phyloP scores from a whole-genome alignment of 2,329 filamentous ascomycete genomes.

The Monosporascus sp. region DNA sequence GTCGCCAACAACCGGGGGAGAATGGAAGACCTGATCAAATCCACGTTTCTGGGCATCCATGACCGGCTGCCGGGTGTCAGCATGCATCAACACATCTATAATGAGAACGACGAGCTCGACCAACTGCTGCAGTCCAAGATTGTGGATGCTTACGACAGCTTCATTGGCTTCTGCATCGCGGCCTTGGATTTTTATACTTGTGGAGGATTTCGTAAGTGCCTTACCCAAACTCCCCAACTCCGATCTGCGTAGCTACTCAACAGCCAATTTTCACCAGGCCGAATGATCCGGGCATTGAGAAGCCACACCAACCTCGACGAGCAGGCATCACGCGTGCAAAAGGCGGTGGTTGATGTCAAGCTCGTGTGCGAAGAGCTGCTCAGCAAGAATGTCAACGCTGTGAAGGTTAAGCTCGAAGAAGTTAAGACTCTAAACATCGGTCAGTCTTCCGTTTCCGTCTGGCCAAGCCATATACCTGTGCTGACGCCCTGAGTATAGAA shows the following conservation, averaged over 20 bases:
- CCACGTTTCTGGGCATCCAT: not conserved
- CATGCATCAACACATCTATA: not conserved
- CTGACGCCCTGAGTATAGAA: too few species aligned
- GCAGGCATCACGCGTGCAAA: not conserved
- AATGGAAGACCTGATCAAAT: not conserved
- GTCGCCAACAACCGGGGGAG: not conserved
- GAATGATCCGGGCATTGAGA: not conserved
- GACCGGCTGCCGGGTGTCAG: not conserved
- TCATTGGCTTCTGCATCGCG: not conserved
- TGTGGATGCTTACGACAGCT: not conserved
- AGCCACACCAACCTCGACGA: not conserved
- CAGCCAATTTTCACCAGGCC: not conserved
- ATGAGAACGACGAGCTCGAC: not conserved
- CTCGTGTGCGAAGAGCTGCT: not conserved
- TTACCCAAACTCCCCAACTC: not conserved
- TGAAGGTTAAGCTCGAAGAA: not conserved
- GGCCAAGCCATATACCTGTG: not conserved
- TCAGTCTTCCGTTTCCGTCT: not conserved
- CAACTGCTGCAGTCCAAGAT: not conserved
- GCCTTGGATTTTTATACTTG: not conserved
- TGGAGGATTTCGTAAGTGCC: not conserved
- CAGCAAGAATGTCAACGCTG: not conserved
- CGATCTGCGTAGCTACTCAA: not conserved
- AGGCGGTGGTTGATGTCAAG: not conserved
- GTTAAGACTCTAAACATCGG: not conserved